phyloP scores from a whole-genome alignment of 345 rosid genomes.

The Pistacia integerrima region DNA sequence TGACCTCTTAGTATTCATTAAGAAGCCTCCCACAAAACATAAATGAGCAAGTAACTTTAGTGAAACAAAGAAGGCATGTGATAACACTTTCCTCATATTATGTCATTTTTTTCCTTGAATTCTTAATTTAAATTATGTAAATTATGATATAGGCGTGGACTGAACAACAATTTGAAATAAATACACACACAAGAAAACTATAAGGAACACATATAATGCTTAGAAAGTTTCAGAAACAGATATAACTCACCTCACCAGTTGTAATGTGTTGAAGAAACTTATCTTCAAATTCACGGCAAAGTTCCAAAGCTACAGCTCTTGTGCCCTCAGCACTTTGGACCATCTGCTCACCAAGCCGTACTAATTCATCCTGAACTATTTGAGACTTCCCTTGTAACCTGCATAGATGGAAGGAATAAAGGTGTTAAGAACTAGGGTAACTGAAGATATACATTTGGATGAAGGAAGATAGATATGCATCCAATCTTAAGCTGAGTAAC shows the following conservation, averaged over 20 bases:
- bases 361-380: constrained; percentile 82
- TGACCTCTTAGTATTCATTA: background rate
- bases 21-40: background rate
- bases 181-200: background rate
- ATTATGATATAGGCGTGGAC: background rate
- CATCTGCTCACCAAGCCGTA: constrained; percentile 86
- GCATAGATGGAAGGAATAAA: constrained; percentile 19
- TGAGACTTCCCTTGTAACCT: constrained; percentile 98
- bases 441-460: background rate
- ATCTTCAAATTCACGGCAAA: constrained; percentile 97
- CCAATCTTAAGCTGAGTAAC: background rate
- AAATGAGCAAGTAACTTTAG: background rate
- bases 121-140: background rate
- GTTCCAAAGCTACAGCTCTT: constrained; percentile 88
- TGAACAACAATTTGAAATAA: background rate
- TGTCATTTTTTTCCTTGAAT: background rate
- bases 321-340: constrained; percentile 92
- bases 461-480: background rate
- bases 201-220: background rate
- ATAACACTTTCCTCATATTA: background rate
- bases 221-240: background rate
- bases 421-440: background rate
- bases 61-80: background rate
- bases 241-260: constrained; percentile 80
- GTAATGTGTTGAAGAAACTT: constrained; percentile 83